phyloP scores from a whole-genome alignment of 2,329 filamentous ascomycete genomes.

The Talaromyces verruculosus region DNA sequence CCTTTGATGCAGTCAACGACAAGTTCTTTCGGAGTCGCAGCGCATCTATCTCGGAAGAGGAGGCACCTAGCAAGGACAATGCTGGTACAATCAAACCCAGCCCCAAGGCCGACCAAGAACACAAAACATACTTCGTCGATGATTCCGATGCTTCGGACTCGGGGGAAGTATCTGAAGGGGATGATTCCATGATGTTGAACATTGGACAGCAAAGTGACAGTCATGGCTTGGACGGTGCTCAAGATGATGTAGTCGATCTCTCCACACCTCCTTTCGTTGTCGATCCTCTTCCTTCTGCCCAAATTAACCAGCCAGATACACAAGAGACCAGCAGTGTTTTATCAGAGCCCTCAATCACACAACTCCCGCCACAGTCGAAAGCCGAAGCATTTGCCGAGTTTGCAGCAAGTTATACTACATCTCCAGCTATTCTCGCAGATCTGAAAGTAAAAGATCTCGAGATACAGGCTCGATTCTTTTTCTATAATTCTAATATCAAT shows the following conservation, averaged over 20 bases:
- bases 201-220: constrained; percentile 31
- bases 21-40: constrained; percentile 42
- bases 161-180: constrained; percentile 36
- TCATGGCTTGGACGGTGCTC: constrained; percentile 1
- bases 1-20: constrained; percentile 39
- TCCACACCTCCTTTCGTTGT: constrained; percentile 20
- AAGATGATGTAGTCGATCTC: neutral
- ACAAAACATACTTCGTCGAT: constrained; percentile 26
- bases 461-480: constrained; percentile 40
- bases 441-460: constrained; percentile 42
- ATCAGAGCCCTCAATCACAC: neutral
- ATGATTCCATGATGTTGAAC: constrained; percentile 47
- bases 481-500: constrained; percentile 40
- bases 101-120: neutral
- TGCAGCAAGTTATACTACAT: constrained; percentile 35
- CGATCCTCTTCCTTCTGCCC: constrained; percentile 23
- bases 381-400: constrained; percentile 37
- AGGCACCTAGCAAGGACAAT: constrained; percentile 18
- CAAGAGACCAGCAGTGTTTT: constrained; percentile 9
- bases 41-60: constrained; percentile 28
- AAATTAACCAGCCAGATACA: neutral
- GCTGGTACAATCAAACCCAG: neutral
- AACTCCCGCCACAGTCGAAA: constrained; percentile 29
- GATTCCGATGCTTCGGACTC: constrained; percentile 31
- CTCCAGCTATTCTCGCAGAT: constrained; percentile 39